Evolutionary conservation across 139 green algal species (phyloP).

Genomic region (Astrephomene gubernaculifera): DNA sequence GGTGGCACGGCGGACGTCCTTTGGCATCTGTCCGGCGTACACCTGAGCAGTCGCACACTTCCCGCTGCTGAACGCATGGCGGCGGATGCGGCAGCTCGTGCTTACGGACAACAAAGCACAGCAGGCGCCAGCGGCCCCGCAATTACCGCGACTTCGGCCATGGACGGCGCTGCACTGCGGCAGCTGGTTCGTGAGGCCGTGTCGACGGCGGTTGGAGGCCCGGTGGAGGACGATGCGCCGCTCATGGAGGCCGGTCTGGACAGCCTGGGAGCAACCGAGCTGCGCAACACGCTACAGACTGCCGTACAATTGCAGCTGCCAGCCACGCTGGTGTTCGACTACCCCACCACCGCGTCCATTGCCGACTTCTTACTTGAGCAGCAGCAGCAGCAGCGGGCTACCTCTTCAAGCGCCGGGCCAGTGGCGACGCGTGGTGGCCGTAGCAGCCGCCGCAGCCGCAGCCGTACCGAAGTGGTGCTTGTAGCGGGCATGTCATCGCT

Average conservation of each 20-base stretch:
- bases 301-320: slow-evolving; percentile 72
- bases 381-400: neutral
- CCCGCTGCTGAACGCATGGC: neutral
- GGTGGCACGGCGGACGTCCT: neutral
- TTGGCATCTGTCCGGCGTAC: slow-evolving; percentile 4
- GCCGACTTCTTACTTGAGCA: slow-evolving; percentile 1
- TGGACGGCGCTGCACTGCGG: slow-evolving; percentile 43
- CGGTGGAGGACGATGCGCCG: slow-evolving; percentile 51
- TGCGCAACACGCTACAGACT: slow-evolving; percentile 63
- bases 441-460: neutral
- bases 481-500: slow-evolving; percentile 9
- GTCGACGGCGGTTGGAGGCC: neutral
- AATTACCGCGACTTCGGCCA: neutral
- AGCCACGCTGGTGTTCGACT: slow-evolving; percentile 70
- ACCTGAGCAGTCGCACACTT: neutral
- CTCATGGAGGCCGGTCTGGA: slow-evolving; percentile 79
- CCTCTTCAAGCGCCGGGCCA: neutral
- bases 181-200: slow-evolving; percentile 45
- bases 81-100: no score
- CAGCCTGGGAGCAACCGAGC: slow-evolving; percentile 78
- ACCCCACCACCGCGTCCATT: slow-evolving; percentile 45
- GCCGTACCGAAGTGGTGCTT: neutral
- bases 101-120: neutral
- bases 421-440: neutral
- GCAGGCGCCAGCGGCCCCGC: no score